Conservation (phyloP, 371 early-diverging fungal species). For the Mucor plumbeus region DNA sequence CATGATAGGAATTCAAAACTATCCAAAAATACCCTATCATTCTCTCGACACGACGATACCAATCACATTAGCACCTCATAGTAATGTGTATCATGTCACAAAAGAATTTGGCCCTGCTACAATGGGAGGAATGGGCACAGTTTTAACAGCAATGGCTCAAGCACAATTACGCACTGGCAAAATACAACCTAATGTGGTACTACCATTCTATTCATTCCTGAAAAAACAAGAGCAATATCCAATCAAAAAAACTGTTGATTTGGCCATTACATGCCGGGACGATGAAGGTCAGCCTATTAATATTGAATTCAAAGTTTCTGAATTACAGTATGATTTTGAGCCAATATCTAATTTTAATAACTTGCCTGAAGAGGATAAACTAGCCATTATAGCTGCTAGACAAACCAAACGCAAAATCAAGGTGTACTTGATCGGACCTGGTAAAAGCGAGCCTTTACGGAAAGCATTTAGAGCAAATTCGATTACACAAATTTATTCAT, state of each 20-base stretch:
- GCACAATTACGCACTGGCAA: slow-evolving; percentile 59
- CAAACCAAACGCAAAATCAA: slow-evolving; percentile 25
- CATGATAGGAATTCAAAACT: slow-evolving; percentile 30
- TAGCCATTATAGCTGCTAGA: not conserved
- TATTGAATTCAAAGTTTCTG: slow-evolving; percentile 54
- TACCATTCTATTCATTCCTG: slow-evolving; percentile 66
- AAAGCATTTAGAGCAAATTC: slow-evolving; percentile 53
- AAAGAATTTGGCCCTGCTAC: slow-evolving; percentile 70
- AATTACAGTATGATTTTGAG: slow-evolving; percentile 40
- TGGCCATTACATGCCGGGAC: slow-evolving; percentile 52
- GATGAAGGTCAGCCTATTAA: slow-evolving; percentile 33
- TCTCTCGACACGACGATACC: slow-evolving; percentile 46
- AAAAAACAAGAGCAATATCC: slow-evolving; percentile 41
- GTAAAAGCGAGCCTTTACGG: slow-evolving; percentile 49
- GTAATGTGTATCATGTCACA: slow-evolving; percentile 63
- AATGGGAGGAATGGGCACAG: slow-evolving; percentile 65
- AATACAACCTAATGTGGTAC: slow-evolving; percentile 56
- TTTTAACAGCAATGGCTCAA: slow-evolving; percentile 61
- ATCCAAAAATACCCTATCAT: slow-evolving; percentile 51
- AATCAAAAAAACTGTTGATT: slow-evolving; percentile 40
- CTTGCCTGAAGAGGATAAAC: slow-evolving; percentile 22
- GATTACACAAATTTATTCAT: slow-evolving; percentile 54
- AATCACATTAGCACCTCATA: slow-evolving; percentile 26
- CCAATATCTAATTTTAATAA: slow-evolving; percentile 15
- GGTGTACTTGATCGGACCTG: slow-evolving; percentile 65